phyloP scores from a whole-genome alignment of 2,329 filamentous ascomycete genomes.

The Cladophialophora carrionii region DNA sequence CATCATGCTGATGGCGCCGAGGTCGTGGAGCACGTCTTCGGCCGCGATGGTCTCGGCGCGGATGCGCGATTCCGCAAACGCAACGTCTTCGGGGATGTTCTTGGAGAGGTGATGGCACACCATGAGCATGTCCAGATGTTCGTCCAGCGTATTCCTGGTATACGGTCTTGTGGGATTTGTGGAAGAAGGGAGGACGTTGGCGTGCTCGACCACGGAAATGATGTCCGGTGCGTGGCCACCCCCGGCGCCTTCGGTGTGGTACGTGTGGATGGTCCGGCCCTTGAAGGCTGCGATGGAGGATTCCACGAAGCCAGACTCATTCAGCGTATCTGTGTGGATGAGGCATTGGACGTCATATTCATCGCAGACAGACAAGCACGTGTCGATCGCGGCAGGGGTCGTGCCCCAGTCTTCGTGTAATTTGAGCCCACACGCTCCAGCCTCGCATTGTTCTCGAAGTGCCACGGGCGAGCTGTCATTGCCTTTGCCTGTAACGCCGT shows the following conservation, averaged over 20 bases:
- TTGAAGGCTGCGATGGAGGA: conserved; percentile 85
- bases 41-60: conserved; percentile 94
- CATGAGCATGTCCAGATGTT: conserved; percentile 98
- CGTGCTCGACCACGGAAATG: conserved; percentile 85
- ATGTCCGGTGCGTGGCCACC: conserved; percentile 96
- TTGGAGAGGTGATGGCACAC: conserved; percentile 92
- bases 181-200: conserved; percentile 84
- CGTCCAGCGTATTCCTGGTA: conserved; percentile 89
- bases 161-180: conserved; percentile 93
- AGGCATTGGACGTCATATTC: conserved; percentile 90
- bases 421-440: conserved; percentile 88
- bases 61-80: conserved; percentile 92
- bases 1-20: conserved; percentile 98
- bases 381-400: conserved; percentile 88
- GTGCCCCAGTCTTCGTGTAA: conserved; percentile 95
- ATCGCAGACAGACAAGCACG: conserved; percentile 82
- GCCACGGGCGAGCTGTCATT: conserved; percentile 75
- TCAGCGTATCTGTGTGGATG: conserved; percentile 94
- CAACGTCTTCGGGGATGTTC: conserved; percentile 92
- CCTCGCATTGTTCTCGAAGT: conserved; percentile 76
- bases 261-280: conserved; percentile 87
- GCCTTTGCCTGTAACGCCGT: conserved; percentile 91
- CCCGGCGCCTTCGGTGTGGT: conserved; percentile 94
- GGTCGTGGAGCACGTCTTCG: conserved; percentile 92
- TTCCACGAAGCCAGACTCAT: conserved; percentile 97